Percentiles rank a stretch among this genome's conserved stretches.
phyloP scores from a whole-genome alignment of 2,329 filamentous ascomycete species.

The Hypoxylon sp. region DNA sequence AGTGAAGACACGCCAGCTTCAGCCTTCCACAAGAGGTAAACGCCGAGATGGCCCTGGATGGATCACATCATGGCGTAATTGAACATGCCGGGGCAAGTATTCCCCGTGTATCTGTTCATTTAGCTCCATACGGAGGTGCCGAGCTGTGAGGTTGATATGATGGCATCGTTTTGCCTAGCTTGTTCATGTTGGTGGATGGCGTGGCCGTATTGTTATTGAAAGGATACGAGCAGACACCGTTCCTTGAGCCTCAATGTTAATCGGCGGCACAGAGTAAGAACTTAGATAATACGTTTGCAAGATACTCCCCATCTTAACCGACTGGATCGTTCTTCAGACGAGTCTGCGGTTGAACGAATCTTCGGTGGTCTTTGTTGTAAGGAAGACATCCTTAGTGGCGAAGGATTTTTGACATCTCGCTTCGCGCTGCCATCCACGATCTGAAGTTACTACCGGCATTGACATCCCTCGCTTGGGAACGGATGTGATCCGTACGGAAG shows the following conservation, averaged over 20 bases:
- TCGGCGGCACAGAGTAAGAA: constrained; percentile 22
- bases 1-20: constrained; percentile 2
- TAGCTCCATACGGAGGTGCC: constrained; percentile 8
- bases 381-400: constrained; percentile 13
- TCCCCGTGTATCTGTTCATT: background rate
- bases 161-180: constrained; percentile 10
- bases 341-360: constrained; percentile 2
- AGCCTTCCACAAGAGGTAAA: constrained; percentile 3
- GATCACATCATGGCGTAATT: constrained; percentile 17
- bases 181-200: constrained; percentile 22
- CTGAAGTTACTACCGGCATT: constrained; percentile 19
- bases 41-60: background rate
- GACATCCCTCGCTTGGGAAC: constrained; percentile 27
- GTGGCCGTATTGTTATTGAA: constrained; percentile 25
- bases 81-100: constrained; percentile 1
- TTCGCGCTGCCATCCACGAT: constrained; percentile 19
- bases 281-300: constrained; percentile 17
- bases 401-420: constrained; percentile 30
- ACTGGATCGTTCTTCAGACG: constrained; percentile 2
- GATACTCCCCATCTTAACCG: background rate
- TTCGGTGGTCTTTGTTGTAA: constrained; percentile 4
- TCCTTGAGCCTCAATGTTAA: constrained; percentile 33
- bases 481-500: constrained; percentile 38
- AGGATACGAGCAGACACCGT: constrained; percentile 13
- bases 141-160: constrained; percentile 27